Percentiles rank a stretch among this genome's conserved stretches.
These are phyloP conservation scores for Tranzscheliella williamsii DNA, from an alignment of 1,284 basidiomycete genomes.

Conservation along the genomic window DNA sequence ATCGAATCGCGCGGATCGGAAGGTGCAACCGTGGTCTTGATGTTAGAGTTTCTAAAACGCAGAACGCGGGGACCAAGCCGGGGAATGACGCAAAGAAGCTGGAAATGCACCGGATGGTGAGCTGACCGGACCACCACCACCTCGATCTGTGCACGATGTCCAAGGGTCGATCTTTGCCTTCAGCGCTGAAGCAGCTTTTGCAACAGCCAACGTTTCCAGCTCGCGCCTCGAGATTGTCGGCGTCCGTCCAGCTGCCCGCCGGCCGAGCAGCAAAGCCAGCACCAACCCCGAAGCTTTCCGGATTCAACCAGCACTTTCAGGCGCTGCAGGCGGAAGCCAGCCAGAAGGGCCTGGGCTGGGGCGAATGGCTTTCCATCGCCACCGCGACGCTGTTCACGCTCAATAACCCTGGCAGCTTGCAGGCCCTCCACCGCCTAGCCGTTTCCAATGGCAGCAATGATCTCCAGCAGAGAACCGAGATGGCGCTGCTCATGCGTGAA, in stretches of 20 bases:
- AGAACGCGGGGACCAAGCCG: no score
- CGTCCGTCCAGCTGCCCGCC: conserved; percentile 26
- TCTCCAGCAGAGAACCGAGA: conserved; percentile 67
- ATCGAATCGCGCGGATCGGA: no score
- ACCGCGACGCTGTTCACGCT: conserved; percentile 80
- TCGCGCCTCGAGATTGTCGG: conserved; percentile 64
- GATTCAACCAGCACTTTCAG: conserved; percentile 64
- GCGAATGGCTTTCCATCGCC: conserved; percentile 82
- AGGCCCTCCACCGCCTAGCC: conserved; percentile 76
- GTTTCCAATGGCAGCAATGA: conserved; percentile 64
- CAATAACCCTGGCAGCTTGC: conserved; percentile 78
- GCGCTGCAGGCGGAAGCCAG: conserved; percentile 70
- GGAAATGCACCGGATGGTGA: no score
- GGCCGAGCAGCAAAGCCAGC: conserved; percentile 67
- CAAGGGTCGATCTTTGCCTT: conserved; percentile 54
- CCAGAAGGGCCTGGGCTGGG: conserved; percentile 69
- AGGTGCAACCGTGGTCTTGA: no score
- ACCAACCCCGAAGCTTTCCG: conserved; percentile 70
- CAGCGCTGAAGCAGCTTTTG: conserved; percentile 72
- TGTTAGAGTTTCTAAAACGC: no score
- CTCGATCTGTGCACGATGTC: conserved; percentile 22
- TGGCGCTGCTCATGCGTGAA: conserved; percentile 85
- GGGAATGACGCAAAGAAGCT: no score
- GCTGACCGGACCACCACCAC: no score
- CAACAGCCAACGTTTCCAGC: conserved; percentile 71